Base-by-base conservation (phyloP, 2,329 filamentous ascomycete species). In the Alternaria viburni region DNA sequence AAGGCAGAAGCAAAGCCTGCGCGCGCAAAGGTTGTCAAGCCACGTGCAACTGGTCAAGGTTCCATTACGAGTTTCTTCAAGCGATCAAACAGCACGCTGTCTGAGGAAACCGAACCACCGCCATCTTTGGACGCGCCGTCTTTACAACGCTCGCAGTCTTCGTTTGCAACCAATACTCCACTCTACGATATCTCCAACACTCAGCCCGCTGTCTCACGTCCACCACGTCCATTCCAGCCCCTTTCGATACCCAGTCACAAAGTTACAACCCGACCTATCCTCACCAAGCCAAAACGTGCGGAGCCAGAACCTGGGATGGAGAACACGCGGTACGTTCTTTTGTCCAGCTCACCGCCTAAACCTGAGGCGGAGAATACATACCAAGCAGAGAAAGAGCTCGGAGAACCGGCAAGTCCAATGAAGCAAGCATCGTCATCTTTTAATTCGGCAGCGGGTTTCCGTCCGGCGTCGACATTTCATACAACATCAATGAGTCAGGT, bases 51-150 rank as follows among this genome's bases (percentile, higher is more conserved):
- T 64, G 83, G 81, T 2, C 86, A 88, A 72, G 84, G 83, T 25
- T 84, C 77, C 52, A 85, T 89, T 49, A 82, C 83, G 5, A 83
- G 75, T 61, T 88, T 87, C 75, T 88, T 88, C 68, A 76, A 76
- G 15, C 77, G 76, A 66, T 71, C 77, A 21, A 61, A 54, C 2
- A 65, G 68, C 28, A 68, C 64, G 6, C 25, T 68, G 5, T 65
- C 69, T 10, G 68, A 66, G 21, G 60, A 65, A 9, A 26, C 45
- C 32, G 66, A 74, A 41, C 28, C 54, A 15, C 12, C 45, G 19
- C 57, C 64, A 47, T 43, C 36, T 11, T 45, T 52, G 17, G 45
- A 49, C 50, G 23, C 44, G 4, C 62, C 69, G 9, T 56, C 64
- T 8, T 57, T 73, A 11, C 65, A 70, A 17, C 71, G 69, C 51